Conservation (phyloP, 148 eudicot species). For the Silene uniflora region DNA sequence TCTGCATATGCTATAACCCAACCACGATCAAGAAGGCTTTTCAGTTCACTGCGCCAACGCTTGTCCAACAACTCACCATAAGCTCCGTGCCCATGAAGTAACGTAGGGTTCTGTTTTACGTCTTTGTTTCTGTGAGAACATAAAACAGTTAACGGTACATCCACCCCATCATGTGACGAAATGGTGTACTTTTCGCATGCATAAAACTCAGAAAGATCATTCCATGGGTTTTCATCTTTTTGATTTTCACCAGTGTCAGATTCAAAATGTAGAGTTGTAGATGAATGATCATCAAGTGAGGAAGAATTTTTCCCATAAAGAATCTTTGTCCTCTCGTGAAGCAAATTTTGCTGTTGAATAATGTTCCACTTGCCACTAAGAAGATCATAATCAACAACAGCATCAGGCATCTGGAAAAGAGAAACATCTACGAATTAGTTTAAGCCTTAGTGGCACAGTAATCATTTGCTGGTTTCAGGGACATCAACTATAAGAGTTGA, state of each 20-base stretch:
- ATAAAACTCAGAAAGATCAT: constrained; percentile 85
- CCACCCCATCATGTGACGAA: constrained; percentile 62
- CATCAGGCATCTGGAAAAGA: constrained; percentile 89
- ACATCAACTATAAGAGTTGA: background rate
- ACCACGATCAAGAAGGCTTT: constrained; percentile 97
- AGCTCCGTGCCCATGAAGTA: constrained; percentile 93
- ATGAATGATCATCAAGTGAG: constrained; percentile 27
- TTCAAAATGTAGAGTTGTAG: constrained; percentile 28
- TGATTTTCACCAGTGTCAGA: constrained; percentile 21
- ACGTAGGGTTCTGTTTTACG: constrained; percentile 58
- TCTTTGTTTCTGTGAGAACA: constrained; percentile 58
- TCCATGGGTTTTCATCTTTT: constrained; percentile 53
- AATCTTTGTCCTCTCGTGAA: constrained; percentile 69
- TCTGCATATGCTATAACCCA: constrained; percentile 97
- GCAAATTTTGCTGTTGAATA: constrained; percentile 88
- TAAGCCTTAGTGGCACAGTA: background rate
- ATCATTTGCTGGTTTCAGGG: background rate
- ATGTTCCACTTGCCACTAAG: constrained; percentile 75
- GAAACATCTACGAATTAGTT: background rate
- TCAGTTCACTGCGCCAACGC: constrained; percentile 87
- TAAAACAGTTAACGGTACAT: constrained; percentile 68
- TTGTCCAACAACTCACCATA: constrained; percentile 92
- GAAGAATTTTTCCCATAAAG: constrained; percentile 70
- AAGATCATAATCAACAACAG: constrained; percentile 82
- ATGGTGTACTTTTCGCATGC: constrained; percentile 74